Conservation (phyloP, 805 yeast genomes). For the Saturnispora gosingensis region DNA sequence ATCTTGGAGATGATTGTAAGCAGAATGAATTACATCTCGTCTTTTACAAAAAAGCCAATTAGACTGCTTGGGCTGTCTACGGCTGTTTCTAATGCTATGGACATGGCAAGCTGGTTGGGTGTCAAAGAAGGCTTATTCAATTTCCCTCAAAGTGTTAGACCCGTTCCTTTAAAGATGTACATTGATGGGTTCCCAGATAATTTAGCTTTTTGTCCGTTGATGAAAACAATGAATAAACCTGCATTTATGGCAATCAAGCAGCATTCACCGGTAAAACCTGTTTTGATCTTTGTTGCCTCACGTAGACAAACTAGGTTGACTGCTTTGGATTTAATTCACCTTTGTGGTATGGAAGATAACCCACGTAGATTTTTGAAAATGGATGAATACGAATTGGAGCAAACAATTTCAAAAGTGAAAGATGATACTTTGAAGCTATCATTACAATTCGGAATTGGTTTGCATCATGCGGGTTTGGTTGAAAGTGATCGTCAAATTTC, state of each 20-base stretch:
- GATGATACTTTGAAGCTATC: constrained; percentile 76
- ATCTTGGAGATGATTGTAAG: constrained; percentile 84
- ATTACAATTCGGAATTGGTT: constrained; percentile 70
- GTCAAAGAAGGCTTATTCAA: constrained; percentile 68
- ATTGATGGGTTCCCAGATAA: constrained; percentile 82
- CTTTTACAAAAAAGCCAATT: constrained; percentile 50
- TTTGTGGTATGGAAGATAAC: constrained; percentile 71
- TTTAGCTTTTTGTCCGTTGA: constrained; percentile 69
- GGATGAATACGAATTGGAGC: constrained; percentile 53
- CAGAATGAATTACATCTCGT: constrained; percentile 66
- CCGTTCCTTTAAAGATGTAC: constrained; percentile 79
- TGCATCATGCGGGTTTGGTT: constrained; percentile 77
- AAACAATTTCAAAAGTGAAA: constrained; percentile 44
- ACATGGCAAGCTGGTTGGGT: constrained; percentile 79
- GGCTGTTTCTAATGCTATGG: constrained; percentile 78
- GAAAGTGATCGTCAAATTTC: constrained; percentile 63
- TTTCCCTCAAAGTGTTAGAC: constrained; percentile 74
- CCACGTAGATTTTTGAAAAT: constrained; percentile 63
- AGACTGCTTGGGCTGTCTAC: constrained; percentile 73
- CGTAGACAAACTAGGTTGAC: constrained; percentile 76
- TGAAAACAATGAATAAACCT: constrained; percentile 86
- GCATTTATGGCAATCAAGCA: constrained; percentile 88
- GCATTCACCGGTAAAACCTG: constrained; percentile 81
- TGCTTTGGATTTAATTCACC: constrained; percentile 65
- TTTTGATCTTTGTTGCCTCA: constrained; percentile 75